Base-by-base conservation (phyloP, 345 rosid species). In the Rhodamnia rubescens region DNA sequence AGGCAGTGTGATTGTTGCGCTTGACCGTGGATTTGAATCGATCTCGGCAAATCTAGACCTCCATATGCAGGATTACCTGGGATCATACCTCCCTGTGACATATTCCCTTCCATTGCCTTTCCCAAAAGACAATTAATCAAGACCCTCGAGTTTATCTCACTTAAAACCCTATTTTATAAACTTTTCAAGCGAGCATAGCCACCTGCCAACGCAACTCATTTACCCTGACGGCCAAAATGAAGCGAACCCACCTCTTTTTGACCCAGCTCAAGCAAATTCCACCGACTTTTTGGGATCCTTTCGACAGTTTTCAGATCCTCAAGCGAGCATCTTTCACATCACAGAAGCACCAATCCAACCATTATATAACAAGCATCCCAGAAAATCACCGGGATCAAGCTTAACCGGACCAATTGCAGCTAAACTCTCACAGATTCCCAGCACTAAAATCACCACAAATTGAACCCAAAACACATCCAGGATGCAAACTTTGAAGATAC, bases 11-110 rank as follows among this genome's bases (percentile, higher is more conserved):
- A 93, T 81, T 89, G 88, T 52, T 89, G 92, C n/a, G 87, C 83
- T 86, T 86, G 94, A 85, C 92, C 90, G 81, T 90, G 95, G 89
- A 90, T 91, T 86, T 95, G 91, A 89, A 89, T 85, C 51, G 98
- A 91, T 84, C 94, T 91, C 86, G 93, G 96, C 87, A 95, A 89
- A 86, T 96, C 98, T 61, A 93, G 91, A 44, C 97, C 96, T 80
- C 93, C 96, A 86, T 86, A 95, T 42, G 98, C 85, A 83, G 87
- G 81, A 61, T 94, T 94, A 85, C 92, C 93, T 5, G 96, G 91
- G 89, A 92, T 82, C 90, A 92, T 91, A 86, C 94, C 94, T 88
- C 98, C 96, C 88, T 91, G 96, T 13, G 95, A 85, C 57, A 92
- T 87, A 91, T 91, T 93, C 81, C 93, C 95, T 83, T 95, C 96